phyloP scores from a whole-genome alignment of 2,329 filamentous ascomycete genomes.

The Aspergillus eucalypticola region DNA sequence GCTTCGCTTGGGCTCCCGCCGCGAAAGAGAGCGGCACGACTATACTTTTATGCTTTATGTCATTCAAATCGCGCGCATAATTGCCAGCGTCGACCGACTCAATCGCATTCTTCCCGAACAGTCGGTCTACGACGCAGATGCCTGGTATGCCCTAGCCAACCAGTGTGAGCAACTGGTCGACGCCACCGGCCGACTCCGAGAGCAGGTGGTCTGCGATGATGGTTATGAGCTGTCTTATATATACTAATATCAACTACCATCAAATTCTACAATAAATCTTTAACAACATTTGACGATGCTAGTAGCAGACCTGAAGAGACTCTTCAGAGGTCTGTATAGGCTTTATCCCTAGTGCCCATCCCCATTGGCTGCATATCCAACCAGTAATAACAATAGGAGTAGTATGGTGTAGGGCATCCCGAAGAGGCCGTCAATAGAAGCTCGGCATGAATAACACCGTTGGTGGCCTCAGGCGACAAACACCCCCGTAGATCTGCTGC shows the following conservation, averaged over 20 bases:
- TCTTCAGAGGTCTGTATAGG: too few species aligned
- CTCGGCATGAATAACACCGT: constrained; percentile 3
- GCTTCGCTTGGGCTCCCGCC: not conserved
- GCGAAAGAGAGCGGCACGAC: too few species aligned
- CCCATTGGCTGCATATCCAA: too few species aligned
- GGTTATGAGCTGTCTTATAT: too few species aligned
- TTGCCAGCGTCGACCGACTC: constrained; percentile 1
- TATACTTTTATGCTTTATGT: not conserved
- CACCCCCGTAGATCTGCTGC: constrained; percentile 1
- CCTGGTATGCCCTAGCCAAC: constrained; percentile 6
- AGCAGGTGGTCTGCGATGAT: not conserved
- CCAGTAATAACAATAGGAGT: too few species aligned
- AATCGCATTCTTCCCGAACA: not conserved
- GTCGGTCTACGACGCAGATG: constrained; percentile 7
- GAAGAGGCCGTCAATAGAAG: constrained; percentile 7
- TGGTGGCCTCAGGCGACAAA: constrained; percentile 6
- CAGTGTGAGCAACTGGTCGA: constrained; percentile 6
- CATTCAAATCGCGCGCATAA: constrained; percentile 6
- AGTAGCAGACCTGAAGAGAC: too few species aligned
- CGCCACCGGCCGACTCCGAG: constrained; percentile 1
- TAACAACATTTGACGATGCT: too few species aligned
- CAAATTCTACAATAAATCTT: too few species aligned
- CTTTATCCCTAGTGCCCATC: too few species aligned
- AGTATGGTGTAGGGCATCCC: not conserved
- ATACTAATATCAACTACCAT: too few species aligned